These are phyloP conservation scores for Candida xiaguanensis DNA, from an alignment of 805 yeast genomes.

Conservation along the genomic window DNA sequence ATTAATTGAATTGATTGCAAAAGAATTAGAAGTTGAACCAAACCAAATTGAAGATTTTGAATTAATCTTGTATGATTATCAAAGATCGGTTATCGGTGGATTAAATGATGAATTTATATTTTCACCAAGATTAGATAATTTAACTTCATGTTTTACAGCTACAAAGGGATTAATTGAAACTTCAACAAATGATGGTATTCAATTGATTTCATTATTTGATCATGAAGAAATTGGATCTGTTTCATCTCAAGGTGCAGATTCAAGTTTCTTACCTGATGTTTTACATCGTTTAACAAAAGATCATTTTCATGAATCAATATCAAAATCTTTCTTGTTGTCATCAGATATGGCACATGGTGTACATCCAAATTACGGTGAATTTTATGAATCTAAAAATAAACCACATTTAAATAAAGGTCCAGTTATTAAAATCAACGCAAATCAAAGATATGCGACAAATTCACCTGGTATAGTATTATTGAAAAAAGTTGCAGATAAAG, in stretches of 20 bases:
- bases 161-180: conserved; percentile 60
- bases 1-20: conserved; percentile 64
- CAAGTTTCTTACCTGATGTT: conserved; percentile 81
- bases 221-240: conserved; percentile 95
- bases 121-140: conserved; percentile 87
- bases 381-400: conserved; percentile 73
- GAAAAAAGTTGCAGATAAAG: conserved; percentile 63
- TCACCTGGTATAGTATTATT: conserved; percentile 81
- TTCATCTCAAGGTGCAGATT: conserved; percentile 95
- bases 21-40: conserved; percentile 49
- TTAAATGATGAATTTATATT: conserved; percentile 85
- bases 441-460: conserved; percentile 93
- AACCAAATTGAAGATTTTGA: conserved; percentile 87
- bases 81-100: conserved; percentile 82
- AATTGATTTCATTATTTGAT: conserved; percentile 80
- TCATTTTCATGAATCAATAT: conserved; percentile 50
- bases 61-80: conserved; percentile 79
- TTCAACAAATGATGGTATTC: conserved; percentile 51
- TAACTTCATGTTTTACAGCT: conserved; percentile 83
- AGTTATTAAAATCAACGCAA: conserved; percentile 89
- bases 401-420: conserved; percentile 89
- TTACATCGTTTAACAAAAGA: conserved; percentile 57
- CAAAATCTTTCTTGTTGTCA: conserved; percentile 82
- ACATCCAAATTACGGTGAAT: conserved; percentile 82
- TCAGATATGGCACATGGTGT: conserved; percentile 98